phyloP scores from a whole-genome alignment of 495 filamentous ascomycete species.

The Tuber borchii region DNA sequence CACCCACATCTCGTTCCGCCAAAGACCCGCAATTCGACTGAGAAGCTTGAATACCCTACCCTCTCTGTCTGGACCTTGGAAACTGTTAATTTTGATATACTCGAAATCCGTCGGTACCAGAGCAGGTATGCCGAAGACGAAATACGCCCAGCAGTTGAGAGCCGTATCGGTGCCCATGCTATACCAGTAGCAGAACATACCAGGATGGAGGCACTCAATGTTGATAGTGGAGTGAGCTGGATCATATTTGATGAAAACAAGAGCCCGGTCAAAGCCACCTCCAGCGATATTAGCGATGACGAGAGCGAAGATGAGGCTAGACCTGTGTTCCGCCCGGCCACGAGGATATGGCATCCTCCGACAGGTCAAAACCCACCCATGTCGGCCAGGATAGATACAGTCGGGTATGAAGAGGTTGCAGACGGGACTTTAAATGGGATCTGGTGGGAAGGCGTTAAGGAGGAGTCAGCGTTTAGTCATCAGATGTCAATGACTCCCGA shows the following conservation, averaged over 20 bases:
- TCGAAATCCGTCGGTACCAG: constrained; percentile 36
- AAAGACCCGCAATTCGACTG: constrained; percentile 25
- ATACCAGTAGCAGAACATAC: constrained; percentile 32
- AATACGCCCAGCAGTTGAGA: constrained; percentile 29
- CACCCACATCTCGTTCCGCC: constrained; percentile 35
- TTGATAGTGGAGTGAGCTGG: constrained; percentile 36
- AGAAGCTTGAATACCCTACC: constrained; percentile 35
- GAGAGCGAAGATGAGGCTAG: constrained; percentile 26
- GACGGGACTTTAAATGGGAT: constrained; percentile 24
- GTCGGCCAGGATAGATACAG: constrained; percentile 33
- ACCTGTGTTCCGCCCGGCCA: constrained; percentile 14
- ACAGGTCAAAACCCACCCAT: constrained; percentile 3
- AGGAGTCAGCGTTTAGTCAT: constrained; percentile 11
- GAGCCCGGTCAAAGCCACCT: constrained; percentile 8
- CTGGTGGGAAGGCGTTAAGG: constrained; percentile 22
- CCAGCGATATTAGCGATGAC: constrained; percentile 25
- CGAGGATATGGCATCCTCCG: constrained; percentile 30
- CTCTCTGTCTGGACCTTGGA: constrained; percentile 36
- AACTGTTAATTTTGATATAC: constrained; percentile 36
- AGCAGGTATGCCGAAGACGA: constrained; percentile 38
- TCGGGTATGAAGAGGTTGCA: constrained; percentile 32
- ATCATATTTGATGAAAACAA: constrained; percentile 39
- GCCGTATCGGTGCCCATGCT: constrained; percentile 16
- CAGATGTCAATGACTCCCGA: constrained; percentile 7
- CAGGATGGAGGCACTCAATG: constrained; percentile 36